Evolutionary conservation across 371 early-diverging fungal species (phyloP), one percentile per base, ranked within the genome.

Genomic region (Vavraia culicis): DNA sequence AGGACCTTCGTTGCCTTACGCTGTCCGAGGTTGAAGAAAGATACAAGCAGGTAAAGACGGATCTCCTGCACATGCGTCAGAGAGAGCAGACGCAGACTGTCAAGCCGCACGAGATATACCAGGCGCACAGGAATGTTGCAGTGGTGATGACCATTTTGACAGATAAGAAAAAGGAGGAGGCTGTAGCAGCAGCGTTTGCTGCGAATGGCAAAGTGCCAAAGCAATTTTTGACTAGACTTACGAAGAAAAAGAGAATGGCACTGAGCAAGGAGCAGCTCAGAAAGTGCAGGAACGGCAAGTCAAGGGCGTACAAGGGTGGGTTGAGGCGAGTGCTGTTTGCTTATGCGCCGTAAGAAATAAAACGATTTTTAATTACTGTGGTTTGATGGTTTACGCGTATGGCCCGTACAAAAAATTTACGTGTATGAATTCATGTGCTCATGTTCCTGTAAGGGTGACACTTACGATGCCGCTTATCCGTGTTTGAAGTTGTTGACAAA

Each of bases 91-190:
- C 35, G 27, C 21, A 49, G 1, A 52, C 41, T 4, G 49, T 61
- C n/a, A 42, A 59, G 31, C 56, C 53, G 33, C 41, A 57, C 22
- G 60, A 51, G 39, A 60, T 66, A 2, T 47, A 38, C 44, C 35
- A 20, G 21, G 50, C 49, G 11, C 54, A 50, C 39, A 66, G 56
- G 40, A 63, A 59, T 39, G 22, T 66, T 23, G 61, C 63, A 7
- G 9, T 41, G 5, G 44, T 39, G 3, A 41, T 56, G 20, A 46
- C 39, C 5, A 43, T 66, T 18, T 1, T 41, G 7, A 43, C 31
- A 4, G 63, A 63, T 48, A 63, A 63, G 23, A 31, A 41, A 19
- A 41, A 49, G 22, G 39, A 49, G 39, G 44, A 56, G 41, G 1
- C 46, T 10, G 41, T 52, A n/a, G 57, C 59, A 14, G 33, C 57